Base-by-base conservation (phyloP, 2,329 filamentous ascomycete genomes). In the Sordariomycetes sp. region DNA sequence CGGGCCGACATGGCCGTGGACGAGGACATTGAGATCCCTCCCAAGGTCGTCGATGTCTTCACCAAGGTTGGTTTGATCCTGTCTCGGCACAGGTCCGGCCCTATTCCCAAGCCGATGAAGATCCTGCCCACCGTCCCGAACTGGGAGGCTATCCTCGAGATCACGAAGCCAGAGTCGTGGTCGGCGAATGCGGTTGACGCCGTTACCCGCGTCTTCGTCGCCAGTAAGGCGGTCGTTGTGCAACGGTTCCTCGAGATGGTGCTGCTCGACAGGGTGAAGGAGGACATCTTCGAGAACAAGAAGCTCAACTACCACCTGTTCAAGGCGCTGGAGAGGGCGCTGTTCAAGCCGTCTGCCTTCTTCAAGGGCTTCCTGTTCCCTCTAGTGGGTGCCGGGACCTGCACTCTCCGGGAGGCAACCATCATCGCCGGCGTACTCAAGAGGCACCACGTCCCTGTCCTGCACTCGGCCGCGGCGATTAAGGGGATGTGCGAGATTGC, bases 281-380 rank as follows among this genome's bases (percentile, higher is more conserved):
- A 96, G 65, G 89, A 97, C 65, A 97, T 99, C 60, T 85, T 86
- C 67, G 90, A 99, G 70, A 90, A 85, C 61, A 94, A 94, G 72
- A 96, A 96, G 69, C 78, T 99, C 59, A 96, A 96, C 66, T 86
- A 96, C 0, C 94, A 99, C 69, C 77, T 97, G 8, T 99, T 96
- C 79, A 92, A 95, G 65, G 82, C 90, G 0, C 76, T 99, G 58
- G 96, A 96, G 73, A 96, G 96, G 69, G 84, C 83, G 8, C 78
- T 96, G 15, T 96, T 96, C 76, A 95, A 96, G 70, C 94, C 94
- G 7, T 86, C 89, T 0, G 90, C 91, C 20, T 99, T 95, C 72
- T 99, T 99, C 80, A 96, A 96, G 70, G 94, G 91, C 3, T 84
- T 99, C 63, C 77, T 99, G 17, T 97, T 97, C 67, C 94, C 94